Conservation (phyloP, 768 basidiomycete genomes). For the Steccherinum ochraceum region DNA sequence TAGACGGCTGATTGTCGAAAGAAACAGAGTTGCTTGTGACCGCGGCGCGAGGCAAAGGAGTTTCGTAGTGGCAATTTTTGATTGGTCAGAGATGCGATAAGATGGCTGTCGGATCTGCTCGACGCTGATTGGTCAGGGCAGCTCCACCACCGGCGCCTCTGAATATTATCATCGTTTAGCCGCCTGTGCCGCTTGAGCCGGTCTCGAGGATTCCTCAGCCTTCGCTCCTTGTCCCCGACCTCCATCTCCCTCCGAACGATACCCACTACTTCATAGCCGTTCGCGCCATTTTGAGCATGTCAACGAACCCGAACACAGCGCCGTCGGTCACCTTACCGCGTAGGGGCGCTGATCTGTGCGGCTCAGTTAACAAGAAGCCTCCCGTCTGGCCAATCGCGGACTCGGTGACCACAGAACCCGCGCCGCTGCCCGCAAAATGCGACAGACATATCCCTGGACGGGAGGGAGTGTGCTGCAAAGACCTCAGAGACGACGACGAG, state of each 20-base stretch:
- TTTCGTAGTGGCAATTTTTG: too few relatives aligned
- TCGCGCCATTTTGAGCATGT: slow-evolving; percentile 6
- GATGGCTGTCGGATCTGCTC: too few relatives aligned
- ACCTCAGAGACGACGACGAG: slow-evolving; percentile 74
- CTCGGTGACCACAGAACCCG: slow-evolving; percentile 25
- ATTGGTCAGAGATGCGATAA: too few relatives aligned
- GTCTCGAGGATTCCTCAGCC: not conserved
- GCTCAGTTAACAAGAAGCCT: slow-evolving; percentile 27
- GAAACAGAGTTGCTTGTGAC: too few relatives aligned
- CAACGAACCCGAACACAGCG: slow-evolving; percentile 5
- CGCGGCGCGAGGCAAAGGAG: too few relatives aligned
- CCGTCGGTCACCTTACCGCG: slow-evolving; percentile 13
- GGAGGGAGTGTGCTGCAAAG: slow-evolving; percentile 81
- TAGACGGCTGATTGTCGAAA: too few relatives aligned
- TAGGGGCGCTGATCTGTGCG: slow-evolving; percentile 1
- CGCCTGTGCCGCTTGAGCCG: not conserved
- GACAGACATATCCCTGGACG: slow-evolving; percentile 39
- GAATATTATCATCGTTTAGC: too few relatives aligned
- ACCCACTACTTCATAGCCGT: not conserved
- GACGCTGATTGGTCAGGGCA: too few relatives aligned
- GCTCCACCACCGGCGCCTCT: too few relatives aligned
- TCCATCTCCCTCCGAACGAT: not conserved
- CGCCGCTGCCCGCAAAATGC: slow-evolving; percentile 54
- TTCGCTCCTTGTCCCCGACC: not conserved
- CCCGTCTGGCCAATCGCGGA: slow-evolving; percentile 63